A percentile compares a stretch with the other conserved stretches of the same genome.
These are phyloP conservation scores for Lentinula guzmanii DNA, from an alignment of 768 basidiomycete genomes.

Conservation along the genomic window DNA sequence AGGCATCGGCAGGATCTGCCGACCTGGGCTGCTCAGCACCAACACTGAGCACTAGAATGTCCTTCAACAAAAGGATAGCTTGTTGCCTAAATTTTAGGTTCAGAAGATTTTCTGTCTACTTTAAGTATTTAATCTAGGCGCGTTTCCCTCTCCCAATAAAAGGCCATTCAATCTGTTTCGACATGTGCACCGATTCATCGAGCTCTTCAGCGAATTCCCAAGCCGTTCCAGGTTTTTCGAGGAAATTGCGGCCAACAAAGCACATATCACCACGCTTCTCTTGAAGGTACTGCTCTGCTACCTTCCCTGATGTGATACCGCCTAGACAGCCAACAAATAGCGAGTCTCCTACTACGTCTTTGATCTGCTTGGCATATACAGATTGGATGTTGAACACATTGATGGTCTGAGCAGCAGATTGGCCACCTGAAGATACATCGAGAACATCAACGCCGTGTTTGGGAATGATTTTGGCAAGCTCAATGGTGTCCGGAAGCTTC, in stretches of 20 bases:
- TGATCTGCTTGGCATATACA: constrained; percentile 47
- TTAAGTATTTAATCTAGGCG: not conserved
- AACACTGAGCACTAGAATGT: too few species aligned
- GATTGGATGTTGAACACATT: constrained; percentile 40
- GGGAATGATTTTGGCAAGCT: constrained; percentile 52
- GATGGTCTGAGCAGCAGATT: constrained; percentile 33
- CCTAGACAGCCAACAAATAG: constrained; percentile 46
- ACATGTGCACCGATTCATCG: constrained; percentile 37
- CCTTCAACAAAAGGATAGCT: too few species aligned
- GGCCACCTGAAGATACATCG: constrained; percentile 67
- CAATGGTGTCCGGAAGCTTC: constrained; percentile 64
- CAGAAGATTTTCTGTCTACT: too few species aligned
- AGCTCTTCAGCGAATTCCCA: constrained; percentile 53
- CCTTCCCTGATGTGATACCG: constrained; percentile 45
- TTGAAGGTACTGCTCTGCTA: constrained; percentile 54
- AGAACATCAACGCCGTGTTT: constrained; percentile 70
- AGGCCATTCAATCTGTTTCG: constrained; percentile 52
- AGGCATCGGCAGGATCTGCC: too few species aligned
- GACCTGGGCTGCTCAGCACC: too few species aligned
- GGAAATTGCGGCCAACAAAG: constrained; percentile 48
- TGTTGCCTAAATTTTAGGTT: too few species aligned
- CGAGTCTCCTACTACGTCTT: constrained; percentile 22
- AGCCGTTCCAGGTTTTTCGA: constrained; percentile 50
- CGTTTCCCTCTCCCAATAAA: constrained; percentile 30
- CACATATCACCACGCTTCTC: constrained; percentile 56